phyloP scores from a whole-genome alignment of 2,329 filamentous ascomycete genomes.

The Taxawa tesnikishii region DNA sequence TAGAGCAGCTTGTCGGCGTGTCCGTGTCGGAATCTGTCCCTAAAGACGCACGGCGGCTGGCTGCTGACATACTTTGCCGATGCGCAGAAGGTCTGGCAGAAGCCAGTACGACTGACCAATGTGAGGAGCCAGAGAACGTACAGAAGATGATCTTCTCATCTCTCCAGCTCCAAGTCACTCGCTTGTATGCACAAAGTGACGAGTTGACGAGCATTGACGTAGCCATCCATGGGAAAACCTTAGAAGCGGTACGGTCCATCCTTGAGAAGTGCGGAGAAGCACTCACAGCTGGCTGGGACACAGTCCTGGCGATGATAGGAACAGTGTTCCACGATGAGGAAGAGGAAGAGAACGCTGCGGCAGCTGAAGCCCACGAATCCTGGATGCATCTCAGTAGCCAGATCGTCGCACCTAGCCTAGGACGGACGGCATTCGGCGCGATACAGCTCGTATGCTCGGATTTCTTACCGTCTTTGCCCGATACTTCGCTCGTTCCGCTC shows the following conservation, averaged over 20 bases:
- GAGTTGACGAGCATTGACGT: conserved; percentile 16
- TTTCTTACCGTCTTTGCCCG: conserved; percentile 61
- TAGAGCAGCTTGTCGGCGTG: conserved; percentile 39
- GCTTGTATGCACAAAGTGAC: conserved; percentile 15
- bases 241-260: conserved; percentile 55
- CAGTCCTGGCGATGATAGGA: conserved; percentile 73
- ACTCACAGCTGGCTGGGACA: conserved; percentile 70
- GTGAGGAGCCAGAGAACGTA: conserved; percentile 18
- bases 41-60: conserved; percentile 32
- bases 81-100: conserved; percentile 34
- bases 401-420: conserved; percentile 57
- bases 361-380: conserved; percentile 3
- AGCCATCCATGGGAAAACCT: conserved; percentile 57
- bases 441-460: conserved; percentile 90
- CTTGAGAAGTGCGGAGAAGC: conserved; percentile 82
- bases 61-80: conserved; percentile 37
- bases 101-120: conserved; percentile 39
- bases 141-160: conserved; percentile 17
- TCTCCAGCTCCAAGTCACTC: conserved; percentile 35
- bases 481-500: conserved; percentile 63
- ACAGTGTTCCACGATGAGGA: conserved; percentile 53
- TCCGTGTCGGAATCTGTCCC: conserved; percentile 25
- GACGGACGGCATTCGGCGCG: conserved; percentile 78
- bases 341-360: conserved; percentile 8
- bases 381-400: conserved; percentile 17